A percentile compares a stretch with the other conserved stretches of the same genome.
phyloP scores from a whole-genome alignment of 1,139 yeast species.

The Blastobotrys arbuscula region DNA sequence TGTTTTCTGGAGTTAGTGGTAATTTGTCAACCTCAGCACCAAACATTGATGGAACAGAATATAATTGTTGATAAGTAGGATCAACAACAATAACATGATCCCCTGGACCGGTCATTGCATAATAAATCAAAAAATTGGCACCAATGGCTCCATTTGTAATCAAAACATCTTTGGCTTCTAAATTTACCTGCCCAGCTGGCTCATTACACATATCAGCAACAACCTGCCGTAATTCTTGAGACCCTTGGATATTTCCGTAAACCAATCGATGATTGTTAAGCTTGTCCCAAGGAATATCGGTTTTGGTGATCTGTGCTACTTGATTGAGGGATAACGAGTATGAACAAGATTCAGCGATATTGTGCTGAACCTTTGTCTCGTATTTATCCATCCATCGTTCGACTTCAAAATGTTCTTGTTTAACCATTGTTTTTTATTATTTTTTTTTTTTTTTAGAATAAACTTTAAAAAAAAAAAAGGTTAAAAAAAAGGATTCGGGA shows the following conservation, averaged over 20 bases:
- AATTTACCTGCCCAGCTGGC: conserved; percentile 22
- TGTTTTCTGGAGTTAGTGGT: conserved; percentile 34
- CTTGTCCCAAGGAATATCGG: conserved; percentile 25
- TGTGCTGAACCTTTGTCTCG: conserved; percentile 40
- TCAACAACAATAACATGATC: conserved; percentile 48
- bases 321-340: conserved; percentile 42
- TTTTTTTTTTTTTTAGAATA: background rate
- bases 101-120: conserved; percentile 43
- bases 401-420: conserved; percentile 41
- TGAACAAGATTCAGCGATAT: conserved; percentile 54
- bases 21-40: conserved; percentile 42
- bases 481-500: too few relatives aligned
- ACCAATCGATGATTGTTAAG: conserved; percentile 33
- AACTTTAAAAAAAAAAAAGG: too few relatives aligned
- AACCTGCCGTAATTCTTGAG: conserved; percentile 36
- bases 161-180: conserved; percentile 38
- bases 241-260: conserved; percentile 48
- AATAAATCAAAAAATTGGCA: conserved; percentile 47
- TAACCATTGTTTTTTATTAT: conserved; percentile 20
- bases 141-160: conserved; percentile 57
- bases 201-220: conserved; percentile 39
- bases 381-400: conserved; percentile 53
- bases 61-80: conserved; percentile 51
- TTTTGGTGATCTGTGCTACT: conserved; percentile 34
- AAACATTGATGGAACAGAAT: conserved; percentile 47